Evolutionary conservation across 1,284 basidiomycete species (phyloP), one percentile per base, ranked within the genome.

Genomic region (Papiliotrema laurentii): DNA sequence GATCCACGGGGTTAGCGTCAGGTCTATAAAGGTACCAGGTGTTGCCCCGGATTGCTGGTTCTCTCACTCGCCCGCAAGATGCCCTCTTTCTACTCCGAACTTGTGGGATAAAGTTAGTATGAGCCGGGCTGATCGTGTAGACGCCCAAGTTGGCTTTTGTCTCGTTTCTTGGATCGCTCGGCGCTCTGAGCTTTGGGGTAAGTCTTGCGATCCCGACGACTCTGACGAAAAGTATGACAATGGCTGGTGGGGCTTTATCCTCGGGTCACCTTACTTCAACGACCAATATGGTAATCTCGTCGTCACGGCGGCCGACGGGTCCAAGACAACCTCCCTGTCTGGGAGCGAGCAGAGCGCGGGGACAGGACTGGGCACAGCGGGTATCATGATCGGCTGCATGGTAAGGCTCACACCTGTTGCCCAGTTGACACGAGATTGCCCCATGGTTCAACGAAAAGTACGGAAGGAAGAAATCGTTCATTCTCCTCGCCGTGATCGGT

Each of bases 331-430:
- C 33, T 21, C 22, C 14, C 22, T 39, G 22, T 38, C 45, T 9
- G 2, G 28, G 16, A 19, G 18, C 5, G 27, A 54, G 24, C 51
- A 55, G 36, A 43, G 36, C 25, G 38, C 45, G 14, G 56, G 54
- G 16, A 49, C 49, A 9, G 47, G 47, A 18, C 36, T 55, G 24
- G 54, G 54, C 30, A 47, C 50, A 14, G 48, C 55, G 16, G 58
- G 58, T 47, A 54, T 60, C 48, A 56, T 57, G 55, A 44, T 61
- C 24, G 57, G 58, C 18, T 53, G 52, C 28, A 46, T 50, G 33
- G 43, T 46, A 16, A 26, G 43, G 14, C 4, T 30, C 10, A 11
- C 24, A 5, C 22, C 16, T 33, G 5, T 30, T 5, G 9, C 6
- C 41, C 25, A 43, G 35, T 22, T 40, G 18, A 39, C 21, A 25